These are phyloP conservation scores for Paracoccidioides lutzii DNA, from an alignment of 2,329 filamentous ascomycete genomes.

Conservation along the genomic window DNA sequence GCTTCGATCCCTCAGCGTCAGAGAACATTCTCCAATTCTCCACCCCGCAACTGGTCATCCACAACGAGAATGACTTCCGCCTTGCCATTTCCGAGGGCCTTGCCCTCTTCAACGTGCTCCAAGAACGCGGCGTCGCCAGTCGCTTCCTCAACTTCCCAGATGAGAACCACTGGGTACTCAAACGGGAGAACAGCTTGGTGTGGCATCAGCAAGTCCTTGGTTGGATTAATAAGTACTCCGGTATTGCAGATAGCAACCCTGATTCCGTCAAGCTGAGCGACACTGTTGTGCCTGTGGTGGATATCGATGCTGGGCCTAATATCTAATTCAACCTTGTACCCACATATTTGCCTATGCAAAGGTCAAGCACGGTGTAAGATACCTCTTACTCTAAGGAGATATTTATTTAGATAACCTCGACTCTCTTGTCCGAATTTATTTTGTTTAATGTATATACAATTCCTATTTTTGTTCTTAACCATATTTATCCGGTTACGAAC, in stretches of 20 bases:
- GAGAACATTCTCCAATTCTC: conserved; percentile 53
- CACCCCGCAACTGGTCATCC: conserved; percentile 73
- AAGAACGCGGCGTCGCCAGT: conserved; percentile 59
- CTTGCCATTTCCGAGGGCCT: conserved; percentile 68
- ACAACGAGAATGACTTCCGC: conserved; percentile 78
- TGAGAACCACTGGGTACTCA: conserved; percentile 63
- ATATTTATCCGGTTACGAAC: not conserved
- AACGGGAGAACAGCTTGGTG: conserved; percentile 74
- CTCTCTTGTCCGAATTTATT: not conserved
- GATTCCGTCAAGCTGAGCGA: conserved; percentile 22
- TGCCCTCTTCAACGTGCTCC: conserved; percentile 67
- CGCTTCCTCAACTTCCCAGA: conserved; percentile 67
- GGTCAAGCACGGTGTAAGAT: not conserved
- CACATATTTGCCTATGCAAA: not conserved
- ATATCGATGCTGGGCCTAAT: conserved; percentile 7
- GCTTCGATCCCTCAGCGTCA: conserved; percentile 52
- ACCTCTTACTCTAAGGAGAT: not conserved
- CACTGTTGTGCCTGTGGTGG: conserved; percentile 22
- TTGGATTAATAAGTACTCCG: conserved; percentile 50
- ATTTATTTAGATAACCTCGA: not conserved
- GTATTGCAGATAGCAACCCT: conserved; percentile 19
- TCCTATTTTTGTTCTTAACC: not conserved
- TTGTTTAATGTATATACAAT: not conserved
- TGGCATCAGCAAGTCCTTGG: conserved; percentile 75
- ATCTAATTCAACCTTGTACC: not conserved